phyloP scores from a whole-genome alignment of 129 eudicot genomes.

The Daucus carota region DH1_v3.0 NC_030381.2:41776001-41776500 shows the following conservation, averaged over 20 bases:
- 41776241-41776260: slow-evolving; percentile 23
- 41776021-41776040: too few species aligned
- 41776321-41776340: background rate
- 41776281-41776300: background rate
- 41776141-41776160: too few species aligned
- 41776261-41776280: background rate
- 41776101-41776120: too few species aligned
- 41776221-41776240: background rate
- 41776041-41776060: too few species aligned
- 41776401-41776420: background rate
- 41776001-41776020: too few species aligned
- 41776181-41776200: too few species aligned
- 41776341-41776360: background rate
- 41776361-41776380: background rate
- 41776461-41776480: background rate
- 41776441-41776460: background rate
- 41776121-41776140: too few species aligned
- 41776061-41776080: too few species aligned
- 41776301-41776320: background rate
- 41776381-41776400: background rate
- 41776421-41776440: background rate
- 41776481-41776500: background rate
- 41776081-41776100: too few species aligned
- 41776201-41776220: background rate
- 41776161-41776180: too few species aligned